A percentile compares a stretch with the other conserved stretches of the same genome.
Evolutionary conservation across 148 eudicot genomes (phyloP).

Genomic region (Mesembryanthemum crystallinum): DNA sequence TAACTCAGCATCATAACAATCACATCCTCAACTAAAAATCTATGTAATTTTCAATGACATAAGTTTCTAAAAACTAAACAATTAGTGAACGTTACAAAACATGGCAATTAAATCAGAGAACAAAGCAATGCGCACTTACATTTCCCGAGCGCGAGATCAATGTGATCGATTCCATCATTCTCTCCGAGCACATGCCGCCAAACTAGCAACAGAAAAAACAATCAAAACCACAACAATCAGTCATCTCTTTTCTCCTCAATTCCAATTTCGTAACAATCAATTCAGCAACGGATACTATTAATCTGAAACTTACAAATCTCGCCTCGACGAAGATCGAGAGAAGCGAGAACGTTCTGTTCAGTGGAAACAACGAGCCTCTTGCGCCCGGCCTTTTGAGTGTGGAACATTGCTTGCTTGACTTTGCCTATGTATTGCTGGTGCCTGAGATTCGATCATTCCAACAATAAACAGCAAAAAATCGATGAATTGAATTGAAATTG

Average conservation of each 20-base stretch:
- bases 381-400: conserved; percentile 91
- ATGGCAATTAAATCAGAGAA: neutral
- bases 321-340: conserved; percentile 96
- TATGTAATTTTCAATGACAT: neutral
- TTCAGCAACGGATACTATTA: neutral
- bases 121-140: conserved; percentile 42
- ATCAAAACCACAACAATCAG: neutral
- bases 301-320: conserved; percentile 61
- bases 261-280: neutral
- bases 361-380: conserved; percentile 92
- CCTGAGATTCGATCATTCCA: conserved; percentile 41
- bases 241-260: neutral
- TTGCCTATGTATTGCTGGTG: conserved; percentile 94
- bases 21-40: neutral
- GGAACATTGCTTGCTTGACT: conserved; percentile 91
- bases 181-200: conserved; percentile 95
- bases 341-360: conserved; percentile 81
- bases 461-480: neutral
- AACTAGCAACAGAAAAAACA: conserved; percentile 47
- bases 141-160: conserved; percentile 82
- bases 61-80: neutral
- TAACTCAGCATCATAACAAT: neutral
- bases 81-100: too few relatives aligned
- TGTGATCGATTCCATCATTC: conserved; percentile 61
- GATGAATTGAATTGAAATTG: neutral